A percentile compares a stretch with the other conserved stretches of the same genome.
phyloP scores from a whole-genome alignment of 2,329 filamentous ascomycete species.

The Penicillium digitatum region DNA sequence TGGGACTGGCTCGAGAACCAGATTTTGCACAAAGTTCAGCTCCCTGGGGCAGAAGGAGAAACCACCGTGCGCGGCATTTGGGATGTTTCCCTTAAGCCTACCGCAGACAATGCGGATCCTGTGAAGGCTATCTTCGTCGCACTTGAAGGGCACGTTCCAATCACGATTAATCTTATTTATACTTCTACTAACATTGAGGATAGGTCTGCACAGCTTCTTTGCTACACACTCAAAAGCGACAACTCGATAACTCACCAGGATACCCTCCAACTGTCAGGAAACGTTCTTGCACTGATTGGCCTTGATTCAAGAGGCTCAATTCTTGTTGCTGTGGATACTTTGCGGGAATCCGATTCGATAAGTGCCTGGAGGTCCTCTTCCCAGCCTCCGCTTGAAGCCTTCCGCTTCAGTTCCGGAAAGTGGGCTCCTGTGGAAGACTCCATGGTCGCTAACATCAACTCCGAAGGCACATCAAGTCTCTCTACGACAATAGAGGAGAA shows the following conservation, averaged over 20 bases:
- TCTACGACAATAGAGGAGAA: slow-evolving; percentile 27
- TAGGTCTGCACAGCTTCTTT: slow-evolving; percentile 64
- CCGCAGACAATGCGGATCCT: slow-evolving; percentile 7
- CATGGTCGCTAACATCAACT: slow-evolving; percentile 28
- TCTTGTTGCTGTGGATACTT: slow-evolving; percentile 53
- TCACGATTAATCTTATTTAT: neutral
- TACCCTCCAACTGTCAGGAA: slow-evolving; percentile 58
- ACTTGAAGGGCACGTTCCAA: slow-evolving; percentile 54
- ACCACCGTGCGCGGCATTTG: slow-evolving; percentile 53
- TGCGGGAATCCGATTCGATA: slow-evolving; percentile 51
- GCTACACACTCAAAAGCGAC: slow-evolving; percentile 54
- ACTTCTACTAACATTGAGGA: slow-evolving; percentile 42
- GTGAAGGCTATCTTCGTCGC: slow-evolving; percentile 47
- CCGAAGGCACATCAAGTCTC: slow-evolving; percentile 29
- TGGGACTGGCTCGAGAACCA: slow-evolving; percentile 69
- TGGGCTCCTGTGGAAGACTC: slow-evolving; percentile 25
- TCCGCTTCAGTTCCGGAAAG: slow-evolving; percentile 22
- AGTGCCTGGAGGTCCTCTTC: slow-evolving; percentile 34
- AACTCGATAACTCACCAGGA: slow-evolving; percentile 50
- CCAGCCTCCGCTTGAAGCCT: slow-evolving; percentile 30
- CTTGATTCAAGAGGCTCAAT: slow-evolving; percentile 30
- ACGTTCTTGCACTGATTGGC: slow-evolving; percentile 58
- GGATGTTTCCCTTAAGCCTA: slow-evolving; percentile 32
- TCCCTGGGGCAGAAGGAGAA: slow-evolving; percentile 26
- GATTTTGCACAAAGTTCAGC: slow-evolving; percentile 31